phyloP scores from a whole-genome alignment of 2,329 filamentous ascomycete species.

The Colletotrichum filicis region DNA sequence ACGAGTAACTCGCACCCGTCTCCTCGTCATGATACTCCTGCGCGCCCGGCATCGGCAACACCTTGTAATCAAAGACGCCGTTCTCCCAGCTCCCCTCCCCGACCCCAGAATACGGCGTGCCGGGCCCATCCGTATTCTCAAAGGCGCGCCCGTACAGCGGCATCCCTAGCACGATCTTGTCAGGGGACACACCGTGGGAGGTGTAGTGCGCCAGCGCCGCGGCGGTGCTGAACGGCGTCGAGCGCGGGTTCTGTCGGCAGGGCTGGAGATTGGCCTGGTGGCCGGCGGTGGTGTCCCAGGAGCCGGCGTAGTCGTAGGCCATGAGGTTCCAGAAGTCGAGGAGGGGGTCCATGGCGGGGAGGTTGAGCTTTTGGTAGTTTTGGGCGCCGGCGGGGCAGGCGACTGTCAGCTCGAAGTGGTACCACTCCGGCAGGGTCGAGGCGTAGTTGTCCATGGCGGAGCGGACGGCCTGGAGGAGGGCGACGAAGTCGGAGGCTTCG shows the following conservation, averaged over 20 bases:
- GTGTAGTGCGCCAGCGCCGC: slow-evolving; percentile 79
- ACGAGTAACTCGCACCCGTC: slow-evolving; percentile 81
- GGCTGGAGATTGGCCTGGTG: slow-evolving; percentile 85
- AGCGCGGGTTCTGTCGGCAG: slow-evolving; percentile 63
- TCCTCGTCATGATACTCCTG: slow-evolving; percentile 72
- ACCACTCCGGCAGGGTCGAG: slow-evolving; percentile 51
- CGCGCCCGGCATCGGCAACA: slow-evolving; percentile 75
- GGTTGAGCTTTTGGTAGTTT: slow-evolving; percentile 71
- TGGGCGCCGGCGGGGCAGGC: slow-evolving; percentile 71
- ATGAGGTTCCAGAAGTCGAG: slow-evolving; percentile 85
- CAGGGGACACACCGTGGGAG: slow-evolving; percentile 67
- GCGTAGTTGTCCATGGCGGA: slow-evolving; percentile 68
- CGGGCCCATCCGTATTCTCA: slow-evolving; percentile 79
- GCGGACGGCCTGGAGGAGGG: slow-evolving; percentile 67
- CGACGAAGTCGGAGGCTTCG: slow-evolving; percentile 69
- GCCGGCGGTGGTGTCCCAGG: slow-evolving; percentile 77
- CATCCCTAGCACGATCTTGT: slow-evolving; percentile 90
- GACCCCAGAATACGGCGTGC: slow-evolving; percentile 74
- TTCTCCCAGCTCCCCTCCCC: slow-evolving; percentile 87
- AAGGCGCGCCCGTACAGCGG: slow-evolving; percentile 92
- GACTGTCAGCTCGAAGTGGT: slow-evolving; percentile 73
- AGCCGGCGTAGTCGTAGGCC: slow-evolving; percentile 90
- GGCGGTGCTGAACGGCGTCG: slow-evolving; percentile 83
- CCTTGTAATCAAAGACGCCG: slow-evolving; percentile 91
- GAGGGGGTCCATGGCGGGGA: slow-evolving; percentile 72